Conservation (phyloP, 2,329 filamentous ascomycete genomes). For the Aureobasidium leucospermi region DNA sequence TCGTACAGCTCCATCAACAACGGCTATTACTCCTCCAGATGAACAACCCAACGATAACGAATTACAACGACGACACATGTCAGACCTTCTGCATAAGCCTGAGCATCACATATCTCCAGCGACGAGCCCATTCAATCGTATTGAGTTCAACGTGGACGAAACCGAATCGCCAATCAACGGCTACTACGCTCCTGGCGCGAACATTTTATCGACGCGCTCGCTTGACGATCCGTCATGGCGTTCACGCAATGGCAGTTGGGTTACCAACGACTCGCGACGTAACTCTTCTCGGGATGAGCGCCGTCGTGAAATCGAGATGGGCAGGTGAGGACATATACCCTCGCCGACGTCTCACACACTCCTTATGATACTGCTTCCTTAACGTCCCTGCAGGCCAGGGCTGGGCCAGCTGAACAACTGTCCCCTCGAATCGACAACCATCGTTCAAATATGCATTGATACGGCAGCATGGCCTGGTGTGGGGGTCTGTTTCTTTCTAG, state of each 20-base stretch:
- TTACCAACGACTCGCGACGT: neutral
- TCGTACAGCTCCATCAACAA: conserved; percentile 19
- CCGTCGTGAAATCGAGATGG: conserved; percentile 10
- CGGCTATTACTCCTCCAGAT: conserved; percentile 17
- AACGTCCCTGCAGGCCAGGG: neutral
- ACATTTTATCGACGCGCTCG: neutral
- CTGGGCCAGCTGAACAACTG: neutral
- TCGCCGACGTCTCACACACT: neutral
- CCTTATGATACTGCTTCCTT: neutral
- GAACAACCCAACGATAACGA: conserved; percentile 39
- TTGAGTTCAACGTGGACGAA: conserved; percentile 15
- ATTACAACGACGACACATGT: conserved; percentile 43
- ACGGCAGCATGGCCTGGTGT: neutral
- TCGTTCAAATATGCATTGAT: neutral
- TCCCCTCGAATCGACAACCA: too few species aligned
- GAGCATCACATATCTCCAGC: conserved; percentile 4
- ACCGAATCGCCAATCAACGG: conserved; percentile 9
- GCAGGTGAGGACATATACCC: neutral
- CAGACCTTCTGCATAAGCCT: conserved; percentile 33
- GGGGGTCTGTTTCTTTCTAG: neutral
- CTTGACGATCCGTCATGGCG: neutral
- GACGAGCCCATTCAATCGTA: conserved; percentile 12
- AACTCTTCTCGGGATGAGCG: conserved; percentile 2
- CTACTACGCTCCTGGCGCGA: neutral
- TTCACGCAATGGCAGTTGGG: neutral